Evolutionary conservation across 352 stramenopile species (phyloP).

Genomic region (Globisporangium viniferum): DNA sequence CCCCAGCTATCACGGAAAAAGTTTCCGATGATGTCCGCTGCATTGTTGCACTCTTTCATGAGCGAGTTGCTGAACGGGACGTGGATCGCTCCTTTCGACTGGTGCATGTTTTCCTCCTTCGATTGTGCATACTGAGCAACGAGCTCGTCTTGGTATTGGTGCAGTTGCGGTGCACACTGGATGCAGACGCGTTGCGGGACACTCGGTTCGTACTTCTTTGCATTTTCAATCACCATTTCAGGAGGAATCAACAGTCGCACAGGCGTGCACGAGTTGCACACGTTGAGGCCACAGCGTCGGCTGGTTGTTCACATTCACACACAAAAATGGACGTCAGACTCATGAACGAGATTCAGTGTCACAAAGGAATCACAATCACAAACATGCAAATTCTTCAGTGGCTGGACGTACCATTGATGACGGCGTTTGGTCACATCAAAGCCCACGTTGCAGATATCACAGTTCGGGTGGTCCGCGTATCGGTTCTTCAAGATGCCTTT

Average conservation of each 20-base stretch:
- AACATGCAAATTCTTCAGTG: not conserved
- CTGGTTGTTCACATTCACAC: conserved; percentile 12
- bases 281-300: conserved; percentile 31
- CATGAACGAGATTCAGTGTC: conserved; percentile 1
- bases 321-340: conserved; percentile 8
- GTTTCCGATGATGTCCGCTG: conserved; percentile 61
- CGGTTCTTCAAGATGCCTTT: conserved; percentile 65
- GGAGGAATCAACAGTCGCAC: conserved; percentile 43
- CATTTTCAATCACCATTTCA: conserved; percentile 36
- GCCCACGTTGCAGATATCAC: conserved; percentile 50
- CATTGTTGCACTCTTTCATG: conserved; percentile 54
- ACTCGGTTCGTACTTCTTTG: conserved; percentile 48
- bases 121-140: conserved; percentile 37
- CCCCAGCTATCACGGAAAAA: conserved; percentile 63
- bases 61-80: conserved; percentile 42
- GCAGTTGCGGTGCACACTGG: conserved; percentile 46
- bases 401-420: conserved; percentile 42
- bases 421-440: conserved; percentile 62
- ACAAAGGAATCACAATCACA: not conserved
- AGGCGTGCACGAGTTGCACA: conserved; percentile 59
- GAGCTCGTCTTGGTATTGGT: conserved; percentile 47
- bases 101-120: conserved; percentile 35
- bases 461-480: conserved; percentile 60
- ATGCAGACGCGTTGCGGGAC: conserved; percentile 56
- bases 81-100: conserved; percentile 33